Conservation (phyloP, 257 asterid species). For the Linderniella brevidens region DNA sequence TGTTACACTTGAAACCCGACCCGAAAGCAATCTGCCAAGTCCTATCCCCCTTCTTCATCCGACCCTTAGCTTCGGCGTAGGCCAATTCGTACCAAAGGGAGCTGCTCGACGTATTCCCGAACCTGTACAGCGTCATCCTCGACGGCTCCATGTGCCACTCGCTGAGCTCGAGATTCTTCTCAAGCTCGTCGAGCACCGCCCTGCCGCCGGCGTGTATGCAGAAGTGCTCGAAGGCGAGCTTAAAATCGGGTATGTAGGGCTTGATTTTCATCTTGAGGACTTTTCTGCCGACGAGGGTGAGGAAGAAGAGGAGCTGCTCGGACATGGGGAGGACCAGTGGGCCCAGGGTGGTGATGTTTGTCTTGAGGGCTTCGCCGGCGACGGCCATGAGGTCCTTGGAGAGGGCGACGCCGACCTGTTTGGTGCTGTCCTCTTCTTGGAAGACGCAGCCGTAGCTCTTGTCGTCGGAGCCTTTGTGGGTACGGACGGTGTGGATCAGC, state of each 20-base stretch:
- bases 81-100: slow-evolving; percentile 4
- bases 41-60: slow-evolving; percentile 28
- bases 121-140: slow-evolving; percentile 24
- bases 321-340: slow-evolving; percentile 59
- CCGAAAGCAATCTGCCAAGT: slow-evolving; percentile 48
- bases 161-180: slow-evolving; percentile 27
- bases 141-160: slow-evolving; percentile 48
- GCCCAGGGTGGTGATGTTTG: slow-evolving; percentile 21
- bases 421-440: slow-evolving; percentile 38
- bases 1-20: slow-evolving; percentile 40
- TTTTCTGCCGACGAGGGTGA: slow-evolving; percentile 30
- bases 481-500: slow-evolving; percentile 43
- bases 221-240: slow-evolving; percentile 35
- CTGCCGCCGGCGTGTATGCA: slow-evolving; percentile 44
- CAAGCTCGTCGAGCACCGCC: slow-evolving; percentile 30
- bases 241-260: slow-evolving; percentile 35
- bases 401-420: slow-evolving; percentile 20
- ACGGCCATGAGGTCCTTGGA: slow-evolving; percentile 40
- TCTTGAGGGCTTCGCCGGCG: slow-evolving; percentile 21
- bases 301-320: slow-evolving; percentile 37
- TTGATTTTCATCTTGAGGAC: slow-evolving; percentile 27
- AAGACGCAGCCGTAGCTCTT: slow-evolving; percentile 42
- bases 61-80: slow-evolving; percentile 33
- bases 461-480: slow-evolving; percentile 54
- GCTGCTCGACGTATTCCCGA: background rate